Evolutionary conservation across 805 yeast genomes (phyloP), one percentile per base, ranked within the genome.

Genomic region (Yamadazyma takamatsuzukensis): DNA sequence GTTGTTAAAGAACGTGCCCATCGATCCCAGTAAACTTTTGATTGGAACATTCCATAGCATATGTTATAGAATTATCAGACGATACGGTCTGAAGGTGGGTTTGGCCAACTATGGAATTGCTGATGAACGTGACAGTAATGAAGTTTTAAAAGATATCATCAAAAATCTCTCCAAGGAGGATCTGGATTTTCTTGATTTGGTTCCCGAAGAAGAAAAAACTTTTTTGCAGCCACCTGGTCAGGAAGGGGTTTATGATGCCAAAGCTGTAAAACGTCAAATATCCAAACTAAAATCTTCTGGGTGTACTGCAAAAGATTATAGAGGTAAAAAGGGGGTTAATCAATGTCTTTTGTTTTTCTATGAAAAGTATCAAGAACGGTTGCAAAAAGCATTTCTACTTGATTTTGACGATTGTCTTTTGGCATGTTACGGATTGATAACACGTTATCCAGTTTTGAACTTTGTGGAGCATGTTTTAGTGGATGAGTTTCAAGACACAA

Each of bases 401-500:
- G 97, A 89, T 56, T 90, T 87, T 55, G 97, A 90, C 52, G 96
- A 88, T 51, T 67, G 93, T 33, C 61, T 93, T 18, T 48, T 85
- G 26, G 56, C 63, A 26, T 70, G 87, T 15, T 61, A 65, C 38
- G 55, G 61, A 11, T 59, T 89, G 8, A 50, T 89, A 10, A 40
- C 59, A 0, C 43, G 54, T 18, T 69, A 71, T 21, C 61, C 72
- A 0, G 71, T 76, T 17, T 56, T 79, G 17, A 62, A 64, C 3
- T 57, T 63, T 30, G 57, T 83, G 3, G 63, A 75, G 41, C 93
- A 87, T 47, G 87, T 88, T 0, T 62, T 90, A 13, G 86, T 93
- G 5, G 98, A 90, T 59, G 98, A 90, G 57, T 90, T 88, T 48
- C 97, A 90, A 59, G 98, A 93, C 48, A 88, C 97, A 0, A 86